A percentile compares a stretch with the other conserved stretches of the same genome.
Conservation (phyloP, 2,329 filamentous ascomycete species). For the Aspergillus latus region DNA sequence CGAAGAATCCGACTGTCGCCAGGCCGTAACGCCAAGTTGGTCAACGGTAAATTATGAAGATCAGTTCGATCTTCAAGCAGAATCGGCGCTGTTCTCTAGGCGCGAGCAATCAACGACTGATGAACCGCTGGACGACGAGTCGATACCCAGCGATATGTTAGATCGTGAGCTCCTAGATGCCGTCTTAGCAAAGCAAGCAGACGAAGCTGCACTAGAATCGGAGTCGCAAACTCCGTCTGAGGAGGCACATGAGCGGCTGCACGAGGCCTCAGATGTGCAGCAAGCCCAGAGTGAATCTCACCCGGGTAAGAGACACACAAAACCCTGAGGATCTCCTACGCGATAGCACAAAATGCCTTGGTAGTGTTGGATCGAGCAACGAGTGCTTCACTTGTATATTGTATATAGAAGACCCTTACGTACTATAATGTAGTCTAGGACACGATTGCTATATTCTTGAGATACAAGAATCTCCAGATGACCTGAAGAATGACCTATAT, state of each 20-base stretch:
- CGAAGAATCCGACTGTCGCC: conserved; percentile 1
- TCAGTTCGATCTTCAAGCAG: conserved; percentile 29
- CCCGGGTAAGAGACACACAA: no score
- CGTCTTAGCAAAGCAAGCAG: neutral
- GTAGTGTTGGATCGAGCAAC: neutral
- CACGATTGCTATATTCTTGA: neutral
- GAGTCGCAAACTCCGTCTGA: neutral
- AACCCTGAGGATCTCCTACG: no score
- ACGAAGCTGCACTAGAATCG: neutral
- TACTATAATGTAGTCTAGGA: conserved; percentile 13
- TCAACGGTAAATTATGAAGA: conserved; percentile 25
- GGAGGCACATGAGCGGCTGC: neutral
- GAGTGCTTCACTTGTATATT: conserved; percentile 3
- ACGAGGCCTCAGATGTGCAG: neutral
- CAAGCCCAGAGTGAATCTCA: neutral
- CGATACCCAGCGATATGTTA: conserved; percentile 14
- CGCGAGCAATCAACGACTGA: conserved; percentile 21
- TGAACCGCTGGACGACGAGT: conserved; percentile 21
- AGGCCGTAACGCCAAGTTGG: neutral
- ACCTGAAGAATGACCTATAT: neutral
- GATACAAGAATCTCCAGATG: neutral
- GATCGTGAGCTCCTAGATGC: neutral
- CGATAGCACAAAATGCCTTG: neutral
- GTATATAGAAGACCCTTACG: conserved; percentile 12
- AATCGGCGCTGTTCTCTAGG: conserved; percentile 20